Conservation (phyloP, 306 rosid species). For the Dalbergia cultrata region DNA sequence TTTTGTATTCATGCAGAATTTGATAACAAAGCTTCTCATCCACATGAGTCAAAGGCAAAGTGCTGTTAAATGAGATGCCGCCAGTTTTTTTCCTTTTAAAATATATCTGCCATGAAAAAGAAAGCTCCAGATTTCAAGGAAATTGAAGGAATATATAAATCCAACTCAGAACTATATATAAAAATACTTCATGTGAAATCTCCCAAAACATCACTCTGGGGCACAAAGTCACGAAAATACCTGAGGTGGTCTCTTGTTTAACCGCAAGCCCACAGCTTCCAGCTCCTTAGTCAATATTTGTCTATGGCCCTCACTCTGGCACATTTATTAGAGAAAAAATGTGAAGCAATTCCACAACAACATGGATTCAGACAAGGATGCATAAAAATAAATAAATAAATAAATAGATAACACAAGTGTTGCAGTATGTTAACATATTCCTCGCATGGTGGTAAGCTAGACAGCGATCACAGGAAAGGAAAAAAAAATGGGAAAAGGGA, state of each 20-base stretch:
- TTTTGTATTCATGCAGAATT: conserved; percentile 98
- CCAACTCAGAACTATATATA: conserved; percentile 25
- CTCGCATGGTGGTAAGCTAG: not conserved
- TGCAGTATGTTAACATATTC: conserved; percentile 17
- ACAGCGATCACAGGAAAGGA: conserved; percentile 13
- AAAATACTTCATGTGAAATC: conserved; percentile 23
- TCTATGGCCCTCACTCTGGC: conserved; percentile 99
- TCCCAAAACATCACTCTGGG: conserved; percentile 28
- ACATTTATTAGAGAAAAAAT: conserved; percentile 3
- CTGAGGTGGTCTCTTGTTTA: conserved; percentile 98
- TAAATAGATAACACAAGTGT: not conserved
- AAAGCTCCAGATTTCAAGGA: conserved; percentile 38
- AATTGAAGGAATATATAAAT: conserved; percentile 26
- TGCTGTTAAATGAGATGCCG: conserved; percentile 97
- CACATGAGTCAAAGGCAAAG: conserved; percentile 88
- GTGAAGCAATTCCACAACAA: conserved; percentile 30
- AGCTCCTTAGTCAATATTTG: conserved; percentile 96
- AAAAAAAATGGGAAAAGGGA: not conserved
- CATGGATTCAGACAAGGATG: conserved; percentile 18
- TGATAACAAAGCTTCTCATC: conserved; percentile 99
- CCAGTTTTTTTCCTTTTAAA: conserved; percentile 98
- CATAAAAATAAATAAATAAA: not conserved
- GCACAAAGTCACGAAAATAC: conserved; percentile 52
- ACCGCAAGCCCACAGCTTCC: conserved; percentile 98
- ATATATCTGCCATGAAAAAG: conserved; percentile 77